Base-by-base conservation (phyloP, 805 yeast species). In the Metschnikowia reukaufii region DNA sequence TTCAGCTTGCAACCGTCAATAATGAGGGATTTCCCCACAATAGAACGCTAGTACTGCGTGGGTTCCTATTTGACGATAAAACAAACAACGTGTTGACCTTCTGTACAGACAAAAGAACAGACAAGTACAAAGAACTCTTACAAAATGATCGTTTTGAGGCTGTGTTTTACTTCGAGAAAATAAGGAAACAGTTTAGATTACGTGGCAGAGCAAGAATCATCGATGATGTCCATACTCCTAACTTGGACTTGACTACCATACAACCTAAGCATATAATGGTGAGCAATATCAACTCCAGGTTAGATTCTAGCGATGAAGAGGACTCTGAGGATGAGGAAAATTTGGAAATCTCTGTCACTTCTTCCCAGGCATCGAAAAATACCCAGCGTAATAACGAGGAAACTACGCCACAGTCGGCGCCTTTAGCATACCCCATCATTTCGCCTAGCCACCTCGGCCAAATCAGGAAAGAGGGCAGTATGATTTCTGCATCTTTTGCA, bases 1-100 rank as follows among this genome's bases (percentile, higher is more conserved):
- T 87, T 55, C 83, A 84, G 52, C 76, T 87, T 45, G 82, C 88
- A 39, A 86, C 91, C 4, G 79, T 86, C 30, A 86, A 80, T 55
- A 33, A 56, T 9, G 54, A 64, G 10, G 77, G 79, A 15, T 68
- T 59, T 40, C 96, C 96, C 3, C 75, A 73, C 43, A 84, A 81
- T 40, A 68, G 96, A 54, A 84, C 94, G 0, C 78, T 88, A 49
- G 80, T 87, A 4, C 79, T 72, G 54, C 74, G 96, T 40, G 94
- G 90, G 7, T 88, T 86, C 64, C 67, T 88, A 41, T 88, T 88
- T 60, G 74, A 80, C 58, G 88, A 86, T 59, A 76, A 75, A 51
- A 72, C 77, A 47, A 83, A 84, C 20, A 88, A 86, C 58, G 79
- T 85, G 10, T 63, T 88, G 43, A 75, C 87, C 0, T 81, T 85